Evolutionary conservation across 805 yeast genomes (phyloP), one percentile per base, ranked within the genome.

Genomic region (Lipomyces spencermartinsiae): DNA sequence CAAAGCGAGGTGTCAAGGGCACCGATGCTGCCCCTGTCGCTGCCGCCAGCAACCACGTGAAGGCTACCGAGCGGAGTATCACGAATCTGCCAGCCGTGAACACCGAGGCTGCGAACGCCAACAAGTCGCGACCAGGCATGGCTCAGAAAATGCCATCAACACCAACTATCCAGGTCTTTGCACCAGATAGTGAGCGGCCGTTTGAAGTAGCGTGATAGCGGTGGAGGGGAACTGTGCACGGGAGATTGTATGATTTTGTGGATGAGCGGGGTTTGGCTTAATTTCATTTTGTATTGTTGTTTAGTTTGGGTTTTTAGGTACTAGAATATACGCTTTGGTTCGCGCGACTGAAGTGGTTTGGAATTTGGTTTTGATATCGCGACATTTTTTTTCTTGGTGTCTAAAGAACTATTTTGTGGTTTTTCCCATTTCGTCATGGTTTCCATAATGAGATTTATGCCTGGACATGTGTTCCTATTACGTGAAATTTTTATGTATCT

Each of bases 151-250:
- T n/a, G 39, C 72, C 72, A 14, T 53, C 25, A 34, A 69, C 72
- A 4, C 72, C 72, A 7, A 68, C 71, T 12, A 67, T 69, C 58
- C 71, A 69, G 49, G 72, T 69, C 8, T 69, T 69, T 59, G 68
- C 72, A 10, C 72, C 72, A 10, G 72, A 69, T 19, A 56, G 65
- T n/a, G 72, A 69, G 51, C 57, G 59, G 25, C 70, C 72, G 10
- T 54, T 66, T 33, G 67, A 66, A 31, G 55, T 67, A 22, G 69
- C 64, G 22, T 65, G 31, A 65, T 54, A 37, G 5, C 22, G 22
- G 49, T 0, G 22, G 29, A 25, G 3, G 29, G 29, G 29, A 43
- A 43, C 16, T 16, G 22, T 43, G n/a, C 14, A 37, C 16, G n/a
- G n/a, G 49, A 9, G 49, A 16, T 25, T 43, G 49, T 43, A 43